Percentiles rank a stretch among this genome's conserved stretches.
Evolutionary conservation across 148 eudicot species (phyloP).

Genomic region (Rhododendron williamsianum): DNA sequence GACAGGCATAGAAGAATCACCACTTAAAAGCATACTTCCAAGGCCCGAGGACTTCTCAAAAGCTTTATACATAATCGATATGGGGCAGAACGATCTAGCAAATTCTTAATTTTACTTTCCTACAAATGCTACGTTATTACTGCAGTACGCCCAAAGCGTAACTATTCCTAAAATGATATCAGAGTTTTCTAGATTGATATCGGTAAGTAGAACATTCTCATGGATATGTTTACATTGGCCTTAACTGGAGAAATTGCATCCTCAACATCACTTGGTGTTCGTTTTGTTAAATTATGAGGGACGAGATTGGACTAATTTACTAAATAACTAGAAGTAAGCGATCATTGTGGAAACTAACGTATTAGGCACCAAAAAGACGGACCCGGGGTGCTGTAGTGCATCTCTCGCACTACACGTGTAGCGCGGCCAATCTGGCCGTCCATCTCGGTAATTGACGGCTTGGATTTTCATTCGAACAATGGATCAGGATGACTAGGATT

Average conservation of each 20-base stretch:
- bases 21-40: conserved; percentile 3
- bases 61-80: conserved; percentile 16
- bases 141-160: not conserved
- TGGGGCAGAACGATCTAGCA: not conserved
- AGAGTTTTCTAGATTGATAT: not conserved
- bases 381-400: too few species aligned
- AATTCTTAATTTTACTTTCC: too few species aligned
- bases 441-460: too few species aligned
- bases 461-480: too few species aligned
- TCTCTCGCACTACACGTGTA: too few species aligned
- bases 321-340: not conserved
- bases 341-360: too few species aligned
- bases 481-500: too few species aligned
- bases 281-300: not conserved
- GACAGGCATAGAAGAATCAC: not conserved
- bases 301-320: not conserved
- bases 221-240: too few species aligned
- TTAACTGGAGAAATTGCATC: too few species aligned
- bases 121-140: too few species aligned
- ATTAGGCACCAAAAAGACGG: not conserved
- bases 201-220: not conserved
- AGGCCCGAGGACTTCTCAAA: conserved; percentile 21
- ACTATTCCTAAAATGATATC: not conserved
- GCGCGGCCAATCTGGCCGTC: too few species aligned
- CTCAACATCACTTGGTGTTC: not conserved